A percentile compares a stretch with the other conserved stretches of the same genome.
These are phyloP conservation scores for Dendrobium chrysotoxum DNA, from an alignment of 106 monocot genomes.

Conservation along the genomic window DNA sequence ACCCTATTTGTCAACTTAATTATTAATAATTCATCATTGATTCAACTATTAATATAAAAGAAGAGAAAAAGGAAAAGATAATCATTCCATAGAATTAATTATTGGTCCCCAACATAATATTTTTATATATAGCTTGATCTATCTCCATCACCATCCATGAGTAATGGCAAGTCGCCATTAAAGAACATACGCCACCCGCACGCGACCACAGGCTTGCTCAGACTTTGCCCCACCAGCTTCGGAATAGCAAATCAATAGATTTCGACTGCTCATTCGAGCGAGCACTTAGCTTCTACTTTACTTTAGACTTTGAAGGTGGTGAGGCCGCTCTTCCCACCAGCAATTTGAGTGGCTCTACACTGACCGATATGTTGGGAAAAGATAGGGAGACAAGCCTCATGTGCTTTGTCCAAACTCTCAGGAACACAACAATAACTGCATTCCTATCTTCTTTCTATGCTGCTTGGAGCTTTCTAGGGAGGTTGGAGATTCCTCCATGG, in stretches of 20 bases:
- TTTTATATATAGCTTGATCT: too few species aligned
- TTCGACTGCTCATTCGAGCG: not conserved
- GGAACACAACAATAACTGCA: too few species aligned
- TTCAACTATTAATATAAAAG: too few species aligned
- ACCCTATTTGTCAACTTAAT: too few species aligned
- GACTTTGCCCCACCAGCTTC: not conserved
- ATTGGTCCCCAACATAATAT: too few species aligned
- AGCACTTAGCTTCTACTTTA: not conserved
- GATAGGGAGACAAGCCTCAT: not conserved
- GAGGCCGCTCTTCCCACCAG: not conserved
- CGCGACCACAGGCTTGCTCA: not conserved
- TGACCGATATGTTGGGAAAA: conserved; percentile 2
- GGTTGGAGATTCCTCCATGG: too few species aligned
- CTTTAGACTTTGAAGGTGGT: not conserved
- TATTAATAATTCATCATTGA: too few species aligned
- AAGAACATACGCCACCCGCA: not conserved
- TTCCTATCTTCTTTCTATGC: too few species aligned
- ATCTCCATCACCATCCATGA: too few species aligned
- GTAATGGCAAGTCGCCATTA: not conserved
- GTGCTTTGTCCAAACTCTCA: not conserved
- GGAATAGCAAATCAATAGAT: conserved; percentile 1
- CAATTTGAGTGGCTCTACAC: not conserved
- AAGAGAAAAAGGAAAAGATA: too few species aligned
- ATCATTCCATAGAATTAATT: too few species aligned
- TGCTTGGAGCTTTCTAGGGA: too few species aligned